These are phyloP conservation scores for Septoria linicola DNA, from an alignment of 2,329 filamentous ascomycete genomes.

Conservation along the genomic window DNA sequence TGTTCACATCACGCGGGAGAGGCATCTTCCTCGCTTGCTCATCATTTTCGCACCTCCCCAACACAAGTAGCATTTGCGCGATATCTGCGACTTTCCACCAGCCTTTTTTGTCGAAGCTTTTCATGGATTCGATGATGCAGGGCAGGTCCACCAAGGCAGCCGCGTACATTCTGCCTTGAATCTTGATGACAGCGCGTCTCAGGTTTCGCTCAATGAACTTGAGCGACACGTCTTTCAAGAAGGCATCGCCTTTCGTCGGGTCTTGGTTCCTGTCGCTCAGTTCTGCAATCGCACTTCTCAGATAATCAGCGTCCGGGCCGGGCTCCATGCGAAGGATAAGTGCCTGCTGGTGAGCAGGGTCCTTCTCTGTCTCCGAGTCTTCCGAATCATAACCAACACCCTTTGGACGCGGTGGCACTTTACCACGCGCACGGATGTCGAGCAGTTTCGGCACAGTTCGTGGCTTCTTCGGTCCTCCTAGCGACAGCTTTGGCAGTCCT, in stretches of 20 bases:
- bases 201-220: constrained; percentile 75
- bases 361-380: constrained; percentile 81
- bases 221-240: constrained; percentile 64
- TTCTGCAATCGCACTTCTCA: constrained; percentile 67
- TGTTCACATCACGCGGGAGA: constrained; percentile 70
- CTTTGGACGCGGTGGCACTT: constrained; percentile 48
- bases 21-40: constrained; percentile 52
- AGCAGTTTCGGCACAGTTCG: constrained; percentile 28
- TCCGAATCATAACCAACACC: constrained; percentile 97
- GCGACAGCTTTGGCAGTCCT: constrained; percentile 53
- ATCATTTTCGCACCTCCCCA: constrained; percentile 63
- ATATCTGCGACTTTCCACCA: constrained; percentile 89
- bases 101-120: constrained; percentile 84
- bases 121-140: constrained; percentile 86
- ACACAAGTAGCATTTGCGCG: constrained; percentile 82
- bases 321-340: constrained; percentile 87
- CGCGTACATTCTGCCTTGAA: constrained; percentile 71
- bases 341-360: constrained; percentile 85
- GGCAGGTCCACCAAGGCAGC: constrained; percentile 80
- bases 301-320: constrained; percentile 79
- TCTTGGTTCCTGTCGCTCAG: constrained; percentile 73
- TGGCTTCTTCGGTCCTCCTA: constrained; percentile 32
- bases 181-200: constrained; percentile 68
- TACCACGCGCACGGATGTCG: constrained; percentile 26
- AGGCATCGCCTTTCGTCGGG: constrained; percentile 62